Evolutionary conservation across 495 filamentous ascomycete genomes (phyloP), one percentile per base, ranked within the genome.

Genomic region (Penicilliopsis zonata): DNA sequence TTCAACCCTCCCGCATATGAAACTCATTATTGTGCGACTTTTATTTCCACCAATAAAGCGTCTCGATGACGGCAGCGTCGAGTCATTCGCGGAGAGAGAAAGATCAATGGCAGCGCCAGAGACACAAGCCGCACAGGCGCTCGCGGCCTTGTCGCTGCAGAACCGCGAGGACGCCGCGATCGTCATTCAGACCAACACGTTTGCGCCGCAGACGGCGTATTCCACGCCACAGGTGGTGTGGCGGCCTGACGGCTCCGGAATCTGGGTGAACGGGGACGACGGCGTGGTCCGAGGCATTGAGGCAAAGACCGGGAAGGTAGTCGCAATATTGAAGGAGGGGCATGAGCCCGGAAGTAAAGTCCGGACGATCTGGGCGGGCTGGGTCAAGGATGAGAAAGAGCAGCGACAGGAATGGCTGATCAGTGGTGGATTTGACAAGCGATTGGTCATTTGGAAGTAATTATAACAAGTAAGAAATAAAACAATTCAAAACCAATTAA

Each of bases 231-330:
- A 69, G 38, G 50, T 80, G 7, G 68, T 57, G 6, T 82, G 78
- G 78, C 53, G 78, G 30, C 76, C 76, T 3, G 62, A 74, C 43
- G 76, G 74, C 1, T 66, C 55, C 17, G 78, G 78, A 1, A 48
- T 82, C 4, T 82, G 73, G 70, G 75, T 81, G 1, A 82, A 78
- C 51, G 71, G 71, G 7, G 78, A 82, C 44, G 78, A 82, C 52
- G 78, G 78, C 0, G 50, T 70, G 9, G 57, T 82, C 35, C 58
- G 78, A 12, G 78, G 78, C 3, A 48, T 82, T 20, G 78, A 82
- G 47, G 60, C 59, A 2, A 69, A 50, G 37, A 75, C 64, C 1
- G 78, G 78, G 12, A 81, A 71, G 52, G 49, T 78, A 3, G 48
- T 68, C 21, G 41, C 47, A 13, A 57, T 38, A 16, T 40, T 82